Evolutionary conservation across 257 asterid genomes (phyloP), one percentile per base, ranked within the genome.

Genomic region (Nicotiana tabacum): DNA sequence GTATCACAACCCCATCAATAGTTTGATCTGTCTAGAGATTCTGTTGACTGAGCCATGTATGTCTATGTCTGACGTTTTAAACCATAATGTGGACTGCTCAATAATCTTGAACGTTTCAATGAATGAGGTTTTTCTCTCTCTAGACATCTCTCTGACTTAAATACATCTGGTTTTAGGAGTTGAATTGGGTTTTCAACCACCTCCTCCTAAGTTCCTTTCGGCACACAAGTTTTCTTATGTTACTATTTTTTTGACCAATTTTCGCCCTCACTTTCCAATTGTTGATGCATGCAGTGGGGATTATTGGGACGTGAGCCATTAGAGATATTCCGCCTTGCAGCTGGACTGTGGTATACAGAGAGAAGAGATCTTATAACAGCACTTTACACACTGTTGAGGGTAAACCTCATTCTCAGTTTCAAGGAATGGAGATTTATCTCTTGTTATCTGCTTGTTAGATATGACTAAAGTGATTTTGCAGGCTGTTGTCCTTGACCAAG

Each of bases 401-500:
- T 96, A 96, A 82, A 35, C 64, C 83, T 85, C 83, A 5, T 78
- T 89, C 84, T 81, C 81, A 46, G 76, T 85, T 80, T 82, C 30
- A 48, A 61, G 21, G 56, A 77, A 39, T 39, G 13, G 10, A 17
- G 48, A 32, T 77, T 24, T 64, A 37, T 81, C 27, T 30, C 55
- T 70, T 21, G 68, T 77, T 80, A 51, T 27, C 53, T 81, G 78
- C 77, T 27, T 57, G 76, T 51, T 81, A 30, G 64, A 43, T 30
- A 74, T 27, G 80, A 74, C 62, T 48, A 7, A 74, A 72, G 62
- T 30, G 33, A 66, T 81, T 83, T 88, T 86, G 87, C 92, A 96
- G 99, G 96, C 97, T 89, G 92, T 90, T 90, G 94, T 93, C 87
- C 98, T 96, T 84, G 98, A 94, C 86, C 97, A 91, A 85, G 95